Percentiles rank a stretch among this genome's conserved stretches.
Evolutionary conservation across 2,329 filamentous ascomycete genomes (phyloP).

Genomic region (Fusarium sp.): DNA sequence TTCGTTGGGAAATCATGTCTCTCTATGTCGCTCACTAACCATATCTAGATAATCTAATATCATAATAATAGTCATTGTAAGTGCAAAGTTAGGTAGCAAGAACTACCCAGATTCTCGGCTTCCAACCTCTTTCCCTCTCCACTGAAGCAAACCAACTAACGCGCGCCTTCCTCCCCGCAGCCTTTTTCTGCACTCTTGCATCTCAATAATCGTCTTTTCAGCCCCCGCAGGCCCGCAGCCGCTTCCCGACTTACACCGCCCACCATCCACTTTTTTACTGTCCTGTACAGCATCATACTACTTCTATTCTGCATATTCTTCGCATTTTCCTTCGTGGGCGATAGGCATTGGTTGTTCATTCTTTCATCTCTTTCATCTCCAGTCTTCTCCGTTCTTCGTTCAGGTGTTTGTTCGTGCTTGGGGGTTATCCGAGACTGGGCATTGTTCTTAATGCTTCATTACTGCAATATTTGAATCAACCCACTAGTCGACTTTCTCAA

Average conservation of each 20-base stretch:
- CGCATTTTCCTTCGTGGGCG: slow-evolving; percentile 9
- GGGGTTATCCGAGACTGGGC: background rate
- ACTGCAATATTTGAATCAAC: slow-evolving; percentile 18
- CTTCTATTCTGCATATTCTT: slow-evolving; percentile 18
- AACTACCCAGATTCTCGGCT: slow-evolving; percentile 2
- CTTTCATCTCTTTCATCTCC: slow-evolving; percentile 10
- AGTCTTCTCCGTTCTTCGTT: slow-evolving; percentile 8
- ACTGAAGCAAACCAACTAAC: slow-evolving; percentile 21
- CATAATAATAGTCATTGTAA: slow-evolving; percentile 26
- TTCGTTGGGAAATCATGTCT: slow-evolving; percentile 21
- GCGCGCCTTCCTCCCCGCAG: slow-evolving; percentile 26
- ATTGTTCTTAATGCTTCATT: slow-evolving; percentile 29
- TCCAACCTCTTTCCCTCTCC: slow-evolving; percentile 11
- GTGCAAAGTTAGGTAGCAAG: slow-evolving; percentile 1
- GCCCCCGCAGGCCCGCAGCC: slow-evolving; percentile 41
- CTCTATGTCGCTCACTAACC: slow-evolving; percentile 23
- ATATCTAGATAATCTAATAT: slow-evolving; percentile 1
- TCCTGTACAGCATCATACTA: slow-evolving; percentile 39
- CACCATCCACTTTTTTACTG: slow-evolving; percentile 39
- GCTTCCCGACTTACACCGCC: slow-evolving; percentile 47
- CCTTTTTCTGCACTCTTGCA: slow-evolving; percentile 17
- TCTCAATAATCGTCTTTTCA: slow-evolving; percentile 20
- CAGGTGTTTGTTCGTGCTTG: background rate
- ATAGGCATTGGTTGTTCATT: slow-evolving; percentile 18
- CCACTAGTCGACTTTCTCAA: slow-evolving; percentile 9